phyloP scores from a whole-genome alignment of 306 rosid species.

The Spatholobus suberectus region DNA sequence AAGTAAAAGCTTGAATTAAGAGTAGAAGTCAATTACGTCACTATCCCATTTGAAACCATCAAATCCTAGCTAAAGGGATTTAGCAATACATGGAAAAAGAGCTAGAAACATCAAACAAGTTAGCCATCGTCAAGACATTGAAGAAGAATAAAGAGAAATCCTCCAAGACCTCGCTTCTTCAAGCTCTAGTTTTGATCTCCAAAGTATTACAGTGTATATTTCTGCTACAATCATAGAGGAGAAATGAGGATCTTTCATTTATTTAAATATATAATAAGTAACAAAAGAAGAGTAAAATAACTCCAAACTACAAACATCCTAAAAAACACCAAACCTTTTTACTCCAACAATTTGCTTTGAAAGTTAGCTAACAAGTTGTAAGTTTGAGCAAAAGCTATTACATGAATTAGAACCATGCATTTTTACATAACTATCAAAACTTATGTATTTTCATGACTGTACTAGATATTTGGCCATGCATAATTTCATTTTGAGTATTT shows the following conservation, averaged over 20 bases:
- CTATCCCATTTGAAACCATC: background rate
- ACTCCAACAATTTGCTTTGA: background rate
- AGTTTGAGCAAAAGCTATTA: background rate
- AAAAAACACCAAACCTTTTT: background rate
- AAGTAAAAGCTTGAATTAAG: background rate
- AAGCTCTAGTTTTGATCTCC: background rate
- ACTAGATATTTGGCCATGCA: background rate
- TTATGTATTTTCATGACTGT: background rate
- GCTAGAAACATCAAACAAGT: background rate
- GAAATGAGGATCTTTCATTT: background rate
- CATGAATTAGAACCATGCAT: background rate
- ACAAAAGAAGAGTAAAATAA: background rate
- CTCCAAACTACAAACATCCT: background rate
- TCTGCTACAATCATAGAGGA: background rate
- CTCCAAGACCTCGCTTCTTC: background rate
- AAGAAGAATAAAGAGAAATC: background rate
- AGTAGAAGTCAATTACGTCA: background rate
- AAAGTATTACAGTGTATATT: background rate
- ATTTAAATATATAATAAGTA: background rate
- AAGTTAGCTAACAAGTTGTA: background rate
- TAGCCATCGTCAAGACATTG: background rate
- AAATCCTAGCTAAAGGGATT: background rate
- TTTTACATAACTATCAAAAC: conserved; percentile 3
- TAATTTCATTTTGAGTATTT: conserved; percentile 34
- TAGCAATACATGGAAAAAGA: background rate